Evolutionary conservation across 139 green algal species (phyloP).

Genomic region (Tetradesmus obliquus): DNA sequence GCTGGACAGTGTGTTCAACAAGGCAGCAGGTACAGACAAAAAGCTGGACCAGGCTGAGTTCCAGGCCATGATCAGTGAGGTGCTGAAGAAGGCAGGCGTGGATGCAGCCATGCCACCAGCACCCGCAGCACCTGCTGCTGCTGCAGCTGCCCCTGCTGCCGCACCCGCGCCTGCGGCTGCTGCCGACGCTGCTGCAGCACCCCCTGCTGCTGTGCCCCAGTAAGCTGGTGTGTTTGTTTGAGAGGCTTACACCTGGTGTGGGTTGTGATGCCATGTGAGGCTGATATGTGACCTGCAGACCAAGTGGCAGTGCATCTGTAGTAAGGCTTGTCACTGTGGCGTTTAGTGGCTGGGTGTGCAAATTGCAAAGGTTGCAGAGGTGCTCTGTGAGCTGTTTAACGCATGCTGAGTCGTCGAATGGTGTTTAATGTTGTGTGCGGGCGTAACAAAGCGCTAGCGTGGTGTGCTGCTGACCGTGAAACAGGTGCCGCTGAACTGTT

Average conservation of each 20-base stretch:
- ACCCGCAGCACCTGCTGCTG: not conserved
- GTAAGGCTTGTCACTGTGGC: too few relatives aligned
- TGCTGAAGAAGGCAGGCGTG: not conserved
- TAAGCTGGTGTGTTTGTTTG: not conserved
- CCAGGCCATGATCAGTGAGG: not conserved
- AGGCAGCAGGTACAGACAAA: constrained; percentile 16
- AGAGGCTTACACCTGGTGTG: not conserved
- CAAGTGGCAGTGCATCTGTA: not conserved
- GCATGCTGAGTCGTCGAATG: too few relatives aligned
- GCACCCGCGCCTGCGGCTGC: not conserved
- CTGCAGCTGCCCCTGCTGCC: not conserved
- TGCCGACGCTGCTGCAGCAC: not conserved
- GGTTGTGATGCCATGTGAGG: not conserved
- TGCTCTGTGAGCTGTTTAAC: not conserved
- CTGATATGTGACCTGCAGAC: not conserved
- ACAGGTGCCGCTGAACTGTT: not conserved
- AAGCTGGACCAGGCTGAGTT: constrained; percentile 45
- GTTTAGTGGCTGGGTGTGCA: not conserved
- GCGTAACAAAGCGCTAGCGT: not conserved
- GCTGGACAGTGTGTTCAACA: constrained; percentile 14
- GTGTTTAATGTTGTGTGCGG: not conserved
- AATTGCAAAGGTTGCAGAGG: not conserved
- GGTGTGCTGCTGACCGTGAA: not conserved
- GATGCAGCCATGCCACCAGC: not conserved
- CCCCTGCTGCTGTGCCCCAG: not conserved